Base-by-base conservation (phyloP, 2,329 filamentous ascomycete genomes). In the Cordyceps cicadae region DNA sequence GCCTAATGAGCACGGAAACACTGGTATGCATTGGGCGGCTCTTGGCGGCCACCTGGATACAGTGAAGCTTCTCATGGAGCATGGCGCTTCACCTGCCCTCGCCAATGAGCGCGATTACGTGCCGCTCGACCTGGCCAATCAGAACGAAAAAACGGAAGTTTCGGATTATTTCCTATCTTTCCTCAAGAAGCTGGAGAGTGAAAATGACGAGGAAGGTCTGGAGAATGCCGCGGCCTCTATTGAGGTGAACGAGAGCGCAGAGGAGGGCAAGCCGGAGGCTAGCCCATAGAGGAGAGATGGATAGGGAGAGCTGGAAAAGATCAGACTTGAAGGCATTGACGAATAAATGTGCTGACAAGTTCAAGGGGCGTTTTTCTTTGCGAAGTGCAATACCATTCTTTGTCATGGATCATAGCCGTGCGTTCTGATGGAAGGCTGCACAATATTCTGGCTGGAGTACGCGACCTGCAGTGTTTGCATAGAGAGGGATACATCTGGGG, bases 1-100 rank as follows among this genome's bases (percentile, higher is more conserved):
- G 2, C 79, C 83, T 63, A 99, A 99, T 70, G 79, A 85, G 63
- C 87, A 89, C 51, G 92, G 92, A 50, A 97, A 97, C 76, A 97
- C 93, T 0, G 84, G 91, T 0, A 79, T 99, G 62, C 94, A 99
- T 76, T 97, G 92, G 92, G 93, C 93, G 0, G 89, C 91, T 0
- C 77, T 97, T 60, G 94, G 95, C 59, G 92, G 92, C 1, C 92
- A 97, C 69, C 77, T 97, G 3, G 83, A 87, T 6, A 84, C 86
- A 3, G 90, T 96, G 7, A 89, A 92, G 76, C 75, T 86, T 0
- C 81, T 99, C 14, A 79, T 96, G 2, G 85, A 86, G 50, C 79
- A 85, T 3, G 92, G 91, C 2, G 92, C 92, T 1, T 87, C 91
- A 62, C 86, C 92, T 5, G 86, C 86, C 12, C 77, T 91, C 37